Conservation (phyloP, 2,329 filamentous ascomycete species). For the Colletotrichum simmondsii region DNA sequence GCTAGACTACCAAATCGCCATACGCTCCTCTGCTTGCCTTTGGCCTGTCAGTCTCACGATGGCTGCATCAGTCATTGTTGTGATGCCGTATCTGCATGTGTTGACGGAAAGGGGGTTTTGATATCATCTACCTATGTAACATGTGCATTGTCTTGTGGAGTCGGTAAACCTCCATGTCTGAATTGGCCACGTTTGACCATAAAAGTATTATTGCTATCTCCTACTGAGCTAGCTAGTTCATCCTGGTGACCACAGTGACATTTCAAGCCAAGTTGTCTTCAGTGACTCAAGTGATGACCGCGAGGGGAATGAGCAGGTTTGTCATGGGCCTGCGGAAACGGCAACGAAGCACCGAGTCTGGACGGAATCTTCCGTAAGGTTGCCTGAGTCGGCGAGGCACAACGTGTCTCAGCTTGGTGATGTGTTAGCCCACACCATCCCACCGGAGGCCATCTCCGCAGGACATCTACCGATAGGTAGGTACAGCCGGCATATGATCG, state of each 20-base stretch:
- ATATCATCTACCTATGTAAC: too few relatives aligned
- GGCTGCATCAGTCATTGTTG: too few relatives aligned
- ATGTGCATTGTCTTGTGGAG: too few relatives aligned
- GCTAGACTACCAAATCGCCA: too few relatives aligned
- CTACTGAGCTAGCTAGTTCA: background rate
- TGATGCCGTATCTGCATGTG: too few relatives aligned
- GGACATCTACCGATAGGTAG: background rate
- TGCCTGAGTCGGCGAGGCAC: background rate
- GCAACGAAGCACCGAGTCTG: background rate
- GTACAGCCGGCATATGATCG: background rate
- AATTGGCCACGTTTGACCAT: too few relatives aligned
- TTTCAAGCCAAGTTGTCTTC: background rate
- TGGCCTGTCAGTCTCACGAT: too few relatives aligned
- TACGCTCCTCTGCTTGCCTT: too few relatives aligned
- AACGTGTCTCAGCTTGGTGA: background rate
- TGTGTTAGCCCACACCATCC: background rate
- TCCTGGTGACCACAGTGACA: background rate
- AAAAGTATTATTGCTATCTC: too few relatives aligned
- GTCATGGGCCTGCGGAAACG: background rate
- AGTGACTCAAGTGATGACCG: background rate
- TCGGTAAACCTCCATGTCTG: too few relatives aligned
- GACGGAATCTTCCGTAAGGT: background rate
- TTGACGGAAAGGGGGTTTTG: too few relatives aligned
- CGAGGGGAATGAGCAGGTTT: background rate
- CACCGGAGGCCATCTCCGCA: background rate